Conservation (phyloP, 169 alveolate species). For the Plasmodium billcollinsi region DNA sequence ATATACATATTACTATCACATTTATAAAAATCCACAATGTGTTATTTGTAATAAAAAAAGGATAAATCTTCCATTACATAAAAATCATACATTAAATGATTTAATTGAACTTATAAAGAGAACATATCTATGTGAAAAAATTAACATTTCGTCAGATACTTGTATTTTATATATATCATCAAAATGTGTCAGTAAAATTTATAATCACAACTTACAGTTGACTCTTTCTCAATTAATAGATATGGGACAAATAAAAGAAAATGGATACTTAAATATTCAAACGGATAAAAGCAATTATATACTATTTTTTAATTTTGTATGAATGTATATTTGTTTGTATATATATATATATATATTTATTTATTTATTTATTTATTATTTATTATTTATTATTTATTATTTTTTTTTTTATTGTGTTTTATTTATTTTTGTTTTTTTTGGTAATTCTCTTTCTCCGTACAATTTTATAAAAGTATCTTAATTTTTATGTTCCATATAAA, state of each 20-base stretch:
- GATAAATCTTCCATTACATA: slow-evolving; percentile 3
- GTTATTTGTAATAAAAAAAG: slow-evolving; percentile 37
- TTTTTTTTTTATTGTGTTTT: too few relatives aligned
- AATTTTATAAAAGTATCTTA: too few relatives aligned
- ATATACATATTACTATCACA: slow-evolving; percentile 26
- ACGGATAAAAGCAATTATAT: slow-evolving; percentile 12
- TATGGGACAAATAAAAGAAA: slow-evolving; percentile 14
- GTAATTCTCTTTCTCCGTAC: too few relatives aligned
- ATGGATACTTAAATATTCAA: slow-evolving; percentile 25
- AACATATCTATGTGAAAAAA: slow-evolving; percentile 5
- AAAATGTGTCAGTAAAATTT: not conserved
- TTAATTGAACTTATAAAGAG: not conserved
- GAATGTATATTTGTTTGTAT: not conserved
- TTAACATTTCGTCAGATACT: slow-evolving; percentile 28
- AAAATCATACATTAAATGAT: slow-evolving; percentile 10
- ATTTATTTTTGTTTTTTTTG: too few relatives aligned
- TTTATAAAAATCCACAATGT: slow-evolving; percentile 25
- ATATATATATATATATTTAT: too few relatives aligned
- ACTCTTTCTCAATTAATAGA: slow-evolving; percentile 40
- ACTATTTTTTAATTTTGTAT: slow-evolving; percentile 12
- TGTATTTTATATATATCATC: slow-evolving; percentile 17
- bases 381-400: too few relatives aligned
- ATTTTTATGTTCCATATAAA: too few relatives aligned
- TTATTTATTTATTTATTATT: too few relatives aligned
- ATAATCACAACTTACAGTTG: slow-evolving; percentile 5